Conservation (phyloP, 306 rosid species). For the Vicia sativa region DNA sequence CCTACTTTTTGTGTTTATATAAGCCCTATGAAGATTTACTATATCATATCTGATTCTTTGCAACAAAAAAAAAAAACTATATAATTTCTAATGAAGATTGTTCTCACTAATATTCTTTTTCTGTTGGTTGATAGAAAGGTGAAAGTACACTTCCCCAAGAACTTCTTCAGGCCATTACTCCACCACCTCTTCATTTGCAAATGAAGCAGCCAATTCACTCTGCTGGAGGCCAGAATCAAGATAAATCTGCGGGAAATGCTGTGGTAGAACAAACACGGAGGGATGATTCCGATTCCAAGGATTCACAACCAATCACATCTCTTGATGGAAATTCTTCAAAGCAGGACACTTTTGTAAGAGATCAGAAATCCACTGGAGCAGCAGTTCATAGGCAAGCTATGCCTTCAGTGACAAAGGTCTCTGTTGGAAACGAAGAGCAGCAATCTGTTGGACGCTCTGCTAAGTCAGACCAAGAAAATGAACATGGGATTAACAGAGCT, state of each 20-base stretch:
- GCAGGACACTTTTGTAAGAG: slow-evolving; percentile 64
- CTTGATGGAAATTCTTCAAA: slow-evolving; percentile 55
- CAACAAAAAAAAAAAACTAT: no score
- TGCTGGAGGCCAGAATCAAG: slow-evolving; percentile 63
- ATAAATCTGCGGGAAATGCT: slow-evolving; percentile 60
- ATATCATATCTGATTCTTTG: slow-evolving; percentile 19
- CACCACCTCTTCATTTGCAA: slow-evolving; percentile 85
- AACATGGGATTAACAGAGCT: slow-evolving; percentile 52
- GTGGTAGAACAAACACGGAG: slow-evolving; percentile 57
- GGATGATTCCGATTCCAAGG: slow-evolving; percentile 59
- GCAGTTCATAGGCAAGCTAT: slow-evolving; percentile 53
- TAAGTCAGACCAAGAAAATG: slow-evolving; percentile 68
- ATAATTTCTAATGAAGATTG: slow-evolving; percentile 19
- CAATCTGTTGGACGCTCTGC: slow-evolving; percentile 48
- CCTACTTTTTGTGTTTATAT: slow-evolving; percentile 25
- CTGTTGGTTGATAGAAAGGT: slow-evolving; percentile 76
- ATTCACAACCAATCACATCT: slow-evolving; percentile 54
- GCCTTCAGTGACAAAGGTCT: slow-evolving; percentile 58
- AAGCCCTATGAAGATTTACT: slow-evolving; percentile 21
- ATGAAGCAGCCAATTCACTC: slow-evolving; percentile 65
- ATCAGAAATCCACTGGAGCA: slow-evolving; percentile 57
- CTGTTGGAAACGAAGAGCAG: slow-evolving; percentile 77
- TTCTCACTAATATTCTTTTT: slow-evolving; percentile 40
- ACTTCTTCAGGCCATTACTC: slow-evolving; percentile 83
- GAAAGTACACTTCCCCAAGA: slow-evolving; percentile 92